Evolutionary conservation across 2,329 filamentous ascomycete species (phyloP).

Genomic region (Aureobasidium sp.): DNA sequence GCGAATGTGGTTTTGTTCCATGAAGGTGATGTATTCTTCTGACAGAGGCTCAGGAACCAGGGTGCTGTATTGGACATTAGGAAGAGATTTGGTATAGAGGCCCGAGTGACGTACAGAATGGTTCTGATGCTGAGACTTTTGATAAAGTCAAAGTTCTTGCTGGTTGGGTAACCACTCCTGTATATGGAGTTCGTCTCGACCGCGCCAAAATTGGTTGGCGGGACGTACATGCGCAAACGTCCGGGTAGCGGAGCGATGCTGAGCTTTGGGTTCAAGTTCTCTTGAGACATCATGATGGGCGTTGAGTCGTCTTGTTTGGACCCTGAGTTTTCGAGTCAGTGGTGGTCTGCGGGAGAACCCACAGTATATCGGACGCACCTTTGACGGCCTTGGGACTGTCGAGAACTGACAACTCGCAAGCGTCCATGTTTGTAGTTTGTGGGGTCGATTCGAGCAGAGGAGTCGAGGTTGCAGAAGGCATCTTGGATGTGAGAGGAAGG

Average conservation of each 20-base stretch:
- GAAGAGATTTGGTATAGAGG: background rate
- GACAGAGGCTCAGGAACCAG: constrained; percentile 45
- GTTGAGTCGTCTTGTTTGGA: background rate
- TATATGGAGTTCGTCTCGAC: constrained; percentile 68
- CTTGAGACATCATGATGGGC: background rate
- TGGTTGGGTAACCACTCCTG: constrained; percentile 71
- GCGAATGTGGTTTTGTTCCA: constrained; percentile 58
- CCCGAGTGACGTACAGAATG: constrained; percentile 54
- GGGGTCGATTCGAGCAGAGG: background rate
- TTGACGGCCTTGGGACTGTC: background rate
- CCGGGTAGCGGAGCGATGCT: constrained; percentile 6
- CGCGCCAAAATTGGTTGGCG: constrained; percentile 69
- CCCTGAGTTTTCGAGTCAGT: background rate
- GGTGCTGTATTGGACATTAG: constrained; percentile 30
- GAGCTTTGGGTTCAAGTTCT: constrained; percentile 3
- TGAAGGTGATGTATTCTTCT: constrained; percentile 51
- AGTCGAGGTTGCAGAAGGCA: background rate
- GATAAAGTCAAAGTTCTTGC: constrained; percentile 64
- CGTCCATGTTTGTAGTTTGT: background rate
- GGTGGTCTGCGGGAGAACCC: background rate
- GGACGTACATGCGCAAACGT: constrained; percentile 33
- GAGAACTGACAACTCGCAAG: background rate
- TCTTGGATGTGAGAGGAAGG: background rate
- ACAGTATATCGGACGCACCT: background rate
- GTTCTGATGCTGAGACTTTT: constrained; percentile 64